Base-by-base conservation (phyloP, 495 filamentous ascomycete species). In the Talaromyces proteolyticus region DNA sequence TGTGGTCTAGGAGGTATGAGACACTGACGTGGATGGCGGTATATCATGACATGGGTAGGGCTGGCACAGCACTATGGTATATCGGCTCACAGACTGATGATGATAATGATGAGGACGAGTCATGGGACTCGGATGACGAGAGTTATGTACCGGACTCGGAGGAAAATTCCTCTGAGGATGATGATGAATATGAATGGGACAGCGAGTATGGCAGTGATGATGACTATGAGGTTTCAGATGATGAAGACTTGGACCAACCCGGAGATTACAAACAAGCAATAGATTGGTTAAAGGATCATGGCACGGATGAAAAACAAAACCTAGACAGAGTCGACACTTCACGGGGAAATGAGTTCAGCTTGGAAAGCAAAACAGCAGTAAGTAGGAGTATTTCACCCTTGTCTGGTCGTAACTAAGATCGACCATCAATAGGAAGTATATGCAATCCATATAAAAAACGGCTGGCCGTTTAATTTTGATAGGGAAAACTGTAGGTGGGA, bases 21-120 rank as follows among this genome's bases (percentile, higher is more conserved):
- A 53, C 25, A 22, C 39, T 55, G n/a, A 24, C 42, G 11, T 55
- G 53, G 49, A 55, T 55, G 53, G 25, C 42, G 10, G 6, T 53
- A 17, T 21, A 36, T 11, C 20, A 47, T 16, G 45, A 47, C n/a
- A 18, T 3, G n/a, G 29, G n/a, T 14, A n/a, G 37, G 2, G 10
- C 29, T 14, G 34, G n/a, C 14, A 38, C 25, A 10, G 26, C n/a
- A 7, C 22, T 8, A n/a, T 47, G 45, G 45, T 37, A 36, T n/a
- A 36, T 37, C 14, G 6, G 11, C 45, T 1, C 10, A 3, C 5
- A 10, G 23, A 14, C 6, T 38, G 34, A 45, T 4, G 16, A n/a
- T 20, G 7, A 21, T n/a, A 21, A 11, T 14, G 45, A 47, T 8
- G 24, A 47, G n/a, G 10, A 22, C 4, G 25, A 42, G 8, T 42